These are phyloP conservation scores for Acmispon strigosus DNA, from an alignment of 306 rosid species.

Conservation along the genomic window DNA sequence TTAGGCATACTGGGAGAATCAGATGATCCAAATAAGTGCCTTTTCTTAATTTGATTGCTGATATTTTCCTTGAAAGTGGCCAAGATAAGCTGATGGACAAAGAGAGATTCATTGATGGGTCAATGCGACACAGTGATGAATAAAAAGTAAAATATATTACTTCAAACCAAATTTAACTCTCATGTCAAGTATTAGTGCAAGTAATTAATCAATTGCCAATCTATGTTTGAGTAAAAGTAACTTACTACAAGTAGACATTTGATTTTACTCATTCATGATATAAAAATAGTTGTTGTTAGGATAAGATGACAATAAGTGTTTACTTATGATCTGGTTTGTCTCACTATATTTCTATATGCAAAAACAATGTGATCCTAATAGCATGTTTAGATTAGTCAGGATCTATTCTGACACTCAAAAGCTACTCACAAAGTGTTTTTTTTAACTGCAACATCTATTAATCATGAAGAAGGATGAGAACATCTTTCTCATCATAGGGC, in stretches of 20 bases:
- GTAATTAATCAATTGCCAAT: background rate
- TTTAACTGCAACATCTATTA: no score
- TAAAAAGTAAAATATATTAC: background rate
- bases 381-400: no score
- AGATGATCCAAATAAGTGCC: background rate
- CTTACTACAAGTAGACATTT: background rate
- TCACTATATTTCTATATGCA: no score
- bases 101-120: background rate
- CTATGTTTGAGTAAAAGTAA: background rate
- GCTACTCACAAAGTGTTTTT: no score
- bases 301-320: no score
- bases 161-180: background rate
- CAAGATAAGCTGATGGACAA: slow-evolving; percentile 31
- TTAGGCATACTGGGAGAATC: background rate
- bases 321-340: no score
- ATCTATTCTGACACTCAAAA: no score
- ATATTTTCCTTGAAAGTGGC: slow-evolving; percentile 39
- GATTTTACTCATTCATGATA: background rate
- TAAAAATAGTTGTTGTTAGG: background rate
- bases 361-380: no score
- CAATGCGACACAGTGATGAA: background rate
- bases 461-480: no score
- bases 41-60: slow-evolving; percentile 10
- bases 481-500: no score
- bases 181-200: background rate